A percentile compares a stretch with the other conserved stretches of the same genome.
These are phyloP conservation scores for Leucosporidium scottii DNA, from an alignment of 768 basidiomycete genomes.

Conservation along the genomic window DNA sequence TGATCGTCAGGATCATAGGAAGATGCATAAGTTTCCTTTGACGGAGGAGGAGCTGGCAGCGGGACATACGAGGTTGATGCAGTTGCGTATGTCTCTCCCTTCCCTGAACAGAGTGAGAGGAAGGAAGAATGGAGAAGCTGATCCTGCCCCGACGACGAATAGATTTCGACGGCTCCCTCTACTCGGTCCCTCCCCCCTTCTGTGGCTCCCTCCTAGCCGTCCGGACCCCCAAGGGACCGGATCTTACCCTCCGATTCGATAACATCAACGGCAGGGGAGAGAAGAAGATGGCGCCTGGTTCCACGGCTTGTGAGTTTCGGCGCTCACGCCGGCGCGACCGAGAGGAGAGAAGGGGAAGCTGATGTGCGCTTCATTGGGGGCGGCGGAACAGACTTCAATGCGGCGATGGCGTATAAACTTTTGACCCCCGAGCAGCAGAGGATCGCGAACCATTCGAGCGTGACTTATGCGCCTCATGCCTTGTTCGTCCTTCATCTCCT, in stretches of 20 bases:
- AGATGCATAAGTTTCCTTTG: conserved; percentile 1
- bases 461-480: conserved; percentile 13
- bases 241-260: conserved; percentile 6
- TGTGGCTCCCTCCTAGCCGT: conserved; percentile 4
- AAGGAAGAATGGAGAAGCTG: too few relatives aligned
- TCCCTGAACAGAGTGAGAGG: not conserved
- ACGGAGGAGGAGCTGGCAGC: not conserved
- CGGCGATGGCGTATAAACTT: conserved; percentile 2
- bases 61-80: conserved; percentile 8
- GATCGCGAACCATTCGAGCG: not conserved
- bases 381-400: not conserved
- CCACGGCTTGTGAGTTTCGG: conserved; percentile 1
- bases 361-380: too few relatives aligned
- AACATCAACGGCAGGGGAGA: conserved; percentile 5
- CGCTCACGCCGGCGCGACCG: too few relatives aligned
- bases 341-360: too few relatives aligned
- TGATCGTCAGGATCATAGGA: conserved; percentile 2
- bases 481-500: not conserved
- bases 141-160: too few relatives aligned
- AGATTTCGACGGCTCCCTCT: conserved; percentile 7
- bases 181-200: conserved; percentile 3
- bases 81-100: not conserved
- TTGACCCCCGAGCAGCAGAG: conserved; percentile 1
- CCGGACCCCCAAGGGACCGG: conserved; percentile 8
- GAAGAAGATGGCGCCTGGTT: conserved; percentile 10